Evolutionary conservation across 2,329 filamentous ascomycete genomes (phyloP).

Genomic region (Alternaria longipes): DNA sequence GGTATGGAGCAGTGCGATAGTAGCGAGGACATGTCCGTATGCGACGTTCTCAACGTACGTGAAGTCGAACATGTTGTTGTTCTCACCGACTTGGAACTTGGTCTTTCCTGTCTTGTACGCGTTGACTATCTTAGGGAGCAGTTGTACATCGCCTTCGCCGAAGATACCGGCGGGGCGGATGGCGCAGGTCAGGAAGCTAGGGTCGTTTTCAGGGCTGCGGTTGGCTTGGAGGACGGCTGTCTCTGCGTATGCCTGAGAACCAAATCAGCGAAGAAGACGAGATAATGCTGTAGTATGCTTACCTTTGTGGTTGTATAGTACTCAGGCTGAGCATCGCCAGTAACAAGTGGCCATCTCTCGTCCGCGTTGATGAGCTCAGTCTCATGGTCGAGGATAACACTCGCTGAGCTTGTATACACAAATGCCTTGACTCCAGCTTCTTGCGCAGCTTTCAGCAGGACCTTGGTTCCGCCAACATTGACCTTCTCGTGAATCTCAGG

Average conservation of each 20-base stretch:
- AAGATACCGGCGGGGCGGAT: constrained; percentile 63
- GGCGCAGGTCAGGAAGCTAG: constrained; percentile 58
- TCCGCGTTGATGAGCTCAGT: constrained; percentile 60
- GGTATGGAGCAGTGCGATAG: constrained; percentile 59
- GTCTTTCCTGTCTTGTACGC: constrained; percentile 59
- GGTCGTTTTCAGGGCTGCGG: constrained; percentile 49
- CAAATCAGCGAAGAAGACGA: background rate
- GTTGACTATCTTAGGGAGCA: constrained; percentile 56
- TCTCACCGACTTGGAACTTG: constrained; percentile 61
- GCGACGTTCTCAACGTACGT: constrained; percentile 63
- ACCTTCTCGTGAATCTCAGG: constrained; percentile 58
- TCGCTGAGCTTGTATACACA: constrained; percentile 63
- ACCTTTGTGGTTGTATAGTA: constrained; percentile 63
- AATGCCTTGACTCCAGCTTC: constrained; percentile 62
- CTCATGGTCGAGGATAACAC: constrained; percentile 57
- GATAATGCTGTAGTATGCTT: background rate
- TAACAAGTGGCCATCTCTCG: constrained; percentile 58
- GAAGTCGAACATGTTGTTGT: constrained; percentile 64
- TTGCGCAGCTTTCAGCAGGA: constrained; percentile 57
- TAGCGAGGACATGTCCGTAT: constrained; percentile 61
- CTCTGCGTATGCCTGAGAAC: constrained; percentile 56
- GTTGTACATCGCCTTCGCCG: constrained; percentile 59
- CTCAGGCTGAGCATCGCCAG: constrained; percentile 58
- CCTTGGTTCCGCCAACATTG: constrained; percentile 62
- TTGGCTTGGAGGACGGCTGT: constrained; percentile 60